A percentile compares a stretch with the other conserved stretches of the same genome.
Evolutionary conservation across 192 early-diverging fungal genomes (phyloP).

Genomic region (Backusella sp.): DNA sequence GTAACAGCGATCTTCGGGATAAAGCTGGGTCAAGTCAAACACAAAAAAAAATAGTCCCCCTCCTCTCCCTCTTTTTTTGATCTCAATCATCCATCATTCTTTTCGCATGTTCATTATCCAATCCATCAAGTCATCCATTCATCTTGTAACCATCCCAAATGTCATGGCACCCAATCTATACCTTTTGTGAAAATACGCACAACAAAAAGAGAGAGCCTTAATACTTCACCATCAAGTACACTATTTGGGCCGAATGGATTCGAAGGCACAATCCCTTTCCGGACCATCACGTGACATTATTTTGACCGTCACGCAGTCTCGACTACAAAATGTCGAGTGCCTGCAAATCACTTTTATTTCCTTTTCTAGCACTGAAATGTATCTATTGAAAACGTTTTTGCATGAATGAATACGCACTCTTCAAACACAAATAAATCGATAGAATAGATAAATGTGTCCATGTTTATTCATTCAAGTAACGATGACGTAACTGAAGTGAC

Average conservation of each 20-base stretch:
- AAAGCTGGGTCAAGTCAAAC: neutral
- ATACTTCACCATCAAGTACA: constrained; percentile 1
- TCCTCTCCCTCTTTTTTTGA: neutral
- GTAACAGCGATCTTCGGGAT: neutral
- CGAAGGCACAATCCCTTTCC: neutral
- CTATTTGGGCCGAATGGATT: constrained; percentile 3
- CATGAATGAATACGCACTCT: neutral
- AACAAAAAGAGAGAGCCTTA: constrained; percentile 7
- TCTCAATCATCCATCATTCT: too few species aligned
- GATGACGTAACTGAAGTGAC: too few species aligned
- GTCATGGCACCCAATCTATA: neutral
- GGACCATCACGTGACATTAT: neutral
- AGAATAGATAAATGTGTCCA: too few species aligned
- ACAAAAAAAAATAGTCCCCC: neutral
- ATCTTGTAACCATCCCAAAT: neutral
- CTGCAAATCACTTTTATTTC: neutral
- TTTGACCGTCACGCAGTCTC: neutral
- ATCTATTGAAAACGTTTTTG: neutral
- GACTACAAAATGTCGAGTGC: neutral
- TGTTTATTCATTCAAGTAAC: too few species aligned
- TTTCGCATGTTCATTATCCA: neutral
- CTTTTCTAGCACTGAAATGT: neutral
- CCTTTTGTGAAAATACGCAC: constrained; percentile 9
- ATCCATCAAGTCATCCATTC: neutral
- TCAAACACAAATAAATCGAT: too few species aligned